Percentiles rank a stretch among this genome's conserved stretches.
These are phyloP conservation scores for Aspergillus sp. DNA, from an alignment of 2,329 filamentous ascomycete species.

Conservation along the genomic window DNA sequence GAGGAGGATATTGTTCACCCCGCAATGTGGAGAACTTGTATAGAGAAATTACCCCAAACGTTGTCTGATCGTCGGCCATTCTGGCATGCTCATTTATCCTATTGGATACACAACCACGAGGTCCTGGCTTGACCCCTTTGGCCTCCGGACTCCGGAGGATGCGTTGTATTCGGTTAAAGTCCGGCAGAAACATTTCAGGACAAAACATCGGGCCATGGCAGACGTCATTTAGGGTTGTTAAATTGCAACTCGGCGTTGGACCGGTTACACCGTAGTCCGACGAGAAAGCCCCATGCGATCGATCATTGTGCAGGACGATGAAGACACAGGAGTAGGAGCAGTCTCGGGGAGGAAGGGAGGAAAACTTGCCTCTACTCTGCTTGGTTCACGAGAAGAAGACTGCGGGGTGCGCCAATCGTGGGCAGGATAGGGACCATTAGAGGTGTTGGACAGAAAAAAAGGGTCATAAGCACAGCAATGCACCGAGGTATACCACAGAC, in stretches of 20 bases:
- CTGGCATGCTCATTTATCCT: background rate
- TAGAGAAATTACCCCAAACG: background rate
- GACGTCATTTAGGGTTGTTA: background rate
- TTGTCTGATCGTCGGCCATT: background rate
- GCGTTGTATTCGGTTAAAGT: background rate
- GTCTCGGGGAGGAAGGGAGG: too few relatives aligned
- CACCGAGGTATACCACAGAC: too few relatives aligned
- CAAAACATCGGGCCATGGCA: background rate
- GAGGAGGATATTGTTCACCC: background rate
- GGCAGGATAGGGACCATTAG: too few relatives aligned
- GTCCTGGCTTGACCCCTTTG: background rate
- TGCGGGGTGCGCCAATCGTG: too few relatives aligned
- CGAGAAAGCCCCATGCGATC: background rate
- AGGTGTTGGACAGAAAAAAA: too few relatives aligned
- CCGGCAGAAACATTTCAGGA: background rate
- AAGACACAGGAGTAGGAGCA: too few relatives aligned
- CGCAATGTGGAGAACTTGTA: background rate
- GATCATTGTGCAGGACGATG: background rate
- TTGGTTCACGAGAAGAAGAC: too few relatives aligned
- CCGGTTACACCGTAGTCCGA: background rate
- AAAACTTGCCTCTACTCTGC: too few relatives aligned
- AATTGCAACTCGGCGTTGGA: background rate
- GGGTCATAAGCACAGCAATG: too few relatives aligned
- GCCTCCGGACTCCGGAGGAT: background rate
- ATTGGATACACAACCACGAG: background rate